Evolutionary conservation across 108 stramenopile genomes (phyloP).

Genomic region (Cylindrotheca closterium): DNA sequence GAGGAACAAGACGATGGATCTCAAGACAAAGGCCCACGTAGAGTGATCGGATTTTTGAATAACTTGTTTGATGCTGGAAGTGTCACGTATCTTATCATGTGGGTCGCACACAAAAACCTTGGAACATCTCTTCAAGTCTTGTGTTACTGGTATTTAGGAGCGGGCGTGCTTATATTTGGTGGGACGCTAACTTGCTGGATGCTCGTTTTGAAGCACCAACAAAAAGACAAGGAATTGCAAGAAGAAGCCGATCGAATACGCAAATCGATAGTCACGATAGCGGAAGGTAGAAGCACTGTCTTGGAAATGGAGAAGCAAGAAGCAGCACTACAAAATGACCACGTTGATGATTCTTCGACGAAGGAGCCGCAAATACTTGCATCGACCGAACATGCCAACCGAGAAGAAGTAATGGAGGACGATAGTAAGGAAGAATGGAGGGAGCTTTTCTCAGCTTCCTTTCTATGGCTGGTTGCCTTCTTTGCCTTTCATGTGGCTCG

Average conservation of each 20-base stretch:
- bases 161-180: not conserved
- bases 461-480: slow-evolving; percentile 22
- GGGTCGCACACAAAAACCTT: slow-evolving; percentile 15
- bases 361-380: not conserved
- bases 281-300: too few species aligned
- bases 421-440: not conserved
- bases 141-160: not conserved
- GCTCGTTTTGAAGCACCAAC: not conserved
- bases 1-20: not conserved
- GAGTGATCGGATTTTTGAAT: slow-evolving; percentile 46
- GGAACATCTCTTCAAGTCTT: not conserved
- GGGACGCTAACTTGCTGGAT: not conserved
- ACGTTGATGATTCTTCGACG: not conserved
- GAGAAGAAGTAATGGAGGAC: not conserved
- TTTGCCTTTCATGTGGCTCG: slow-evolving; percentile 34
- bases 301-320: too few species aligned
- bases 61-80: slow-evolving; percentile 45
- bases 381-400: not conserved
- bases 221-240: not conserved
- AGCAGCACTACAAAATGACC: too few species aligned
- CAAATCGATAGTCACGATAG: too few species aligned
- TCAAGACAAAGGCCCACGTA: not conserved
- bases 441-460: not conserved
- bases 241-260: not conserved
- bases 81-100: slow-evolving; percentile 40